Conservation (phyloP, 2,329 filamentous ascomycete genomes). For the Trichoderma aggressivum region DNA sequence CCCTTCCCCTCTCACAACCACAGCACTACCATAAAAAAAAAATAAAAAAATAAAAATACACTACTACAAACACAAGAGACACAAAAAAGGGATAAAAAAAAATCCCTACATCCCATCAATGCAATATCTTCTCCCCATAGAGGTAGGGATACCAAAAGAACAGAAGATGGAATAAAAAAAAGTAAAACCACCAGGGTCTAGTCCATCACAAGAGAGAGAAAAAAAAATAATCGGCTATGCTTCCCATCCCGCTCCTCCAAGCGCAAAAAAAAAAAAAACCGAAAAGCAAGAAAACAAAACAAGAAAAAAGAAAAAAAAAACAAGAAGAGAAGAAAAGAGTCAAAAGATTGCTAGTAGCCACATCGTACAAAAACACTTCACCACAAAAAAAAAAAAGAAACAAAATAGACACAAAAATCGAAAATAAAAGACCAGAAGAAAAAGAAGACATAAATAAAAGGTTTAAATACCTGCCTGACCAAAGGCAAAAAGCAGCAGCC, state of each 20-base stretch:
- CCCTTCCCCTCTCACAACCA: neutral
- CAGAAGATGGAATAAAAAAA: neutral
- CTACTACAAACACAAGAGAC: neutral
- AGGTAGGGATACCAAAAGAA: neutral
- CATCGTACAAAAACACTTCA: neutral
- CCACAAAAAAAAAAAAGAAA: neutral
- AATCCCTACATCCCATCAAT: neutral
- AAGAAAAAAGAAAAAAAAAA: neutral
- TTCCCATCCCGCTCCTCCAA: neutral
- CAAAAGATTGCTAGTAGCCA: neutral
- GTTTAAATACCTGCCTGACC: neutral
- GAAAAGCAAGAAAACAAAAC: neutral
- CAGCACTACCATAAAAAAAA: no score
- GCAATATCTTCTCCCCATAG: neutral
- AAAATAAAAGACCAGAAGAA: neutral
- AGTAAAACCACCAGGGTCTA: slow-evolving; percentile 13
- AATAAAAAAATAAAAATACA: neutral
- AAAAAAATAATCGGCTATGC: neutral
- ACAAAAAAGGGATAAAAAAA: neutral
- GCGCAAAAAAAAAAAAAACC: neutral
- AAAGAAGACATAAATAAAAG: neutral
- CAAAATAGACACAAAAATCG: neutral
- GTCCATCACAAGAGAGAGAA: neutral
- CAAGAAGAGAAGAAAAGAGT: neutral
- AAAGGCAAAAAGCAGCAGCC: neutral